A percentile compares a stretch with the other conserved stretches of the same genome.
Evolutionary conservation across 169 alveolate genomes (phyloP).

Genomic region (Neospora caninum): DNA sequence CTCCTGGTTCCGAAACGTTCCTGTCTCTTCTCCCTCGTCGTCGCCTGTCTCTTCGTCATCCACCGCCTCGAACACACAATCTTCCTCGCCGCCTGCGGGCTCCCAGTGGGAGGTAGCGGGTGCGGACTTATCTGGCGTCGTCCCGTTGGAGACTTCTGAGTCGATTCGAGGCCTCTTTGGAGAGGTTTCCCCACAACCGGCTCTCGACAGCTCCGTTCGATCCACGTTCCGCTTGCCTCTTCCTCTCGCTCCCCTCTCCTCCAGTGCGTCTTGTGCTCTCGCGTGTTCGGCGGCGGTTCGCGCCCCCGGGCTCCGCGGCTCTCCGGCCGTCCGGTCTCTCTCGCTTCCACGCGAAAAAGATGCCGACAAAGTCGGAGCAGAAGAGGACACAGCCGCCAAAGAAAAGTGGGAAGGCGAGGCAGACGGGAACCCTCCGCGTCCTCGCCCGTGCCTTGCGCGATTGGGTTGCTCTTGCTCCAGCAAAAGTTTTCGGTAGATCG

Average conservation of each 20-base stretch:
- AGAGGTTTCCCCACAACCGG: no score
- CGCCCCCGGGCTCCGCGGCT: neutral
- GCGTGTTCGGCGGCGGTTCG: neutral
- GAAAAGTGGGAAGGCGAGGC: neutral
- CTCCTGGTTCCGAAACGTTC: neutral
- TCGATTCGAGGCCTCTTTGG: no score
- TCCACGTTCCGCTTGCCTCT: neutral
- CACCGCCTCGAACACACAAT: neutral
- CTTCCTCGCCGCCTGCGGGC: no score
- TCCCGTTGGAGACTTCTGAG: no score
- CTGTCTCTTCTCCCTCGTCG: neutral
- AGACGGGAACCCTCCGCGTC: neutral
- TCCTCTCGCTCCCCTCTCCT: neutral
- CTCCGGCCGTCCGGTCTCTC: neutral
- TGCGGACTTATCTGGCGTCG: no score
- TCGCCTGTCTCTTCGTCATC: neutral
- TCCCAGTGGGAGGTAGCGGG: no score
- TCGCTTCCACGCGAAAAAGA: neutral
- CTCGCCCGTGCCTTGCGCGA: neutral
- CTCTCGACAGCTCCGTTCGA: neutral
- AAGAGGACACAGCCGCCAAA: neutral
- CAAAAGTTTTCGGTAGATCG: constrained; percentile 1
- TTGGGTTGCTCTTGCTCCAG: constrained; percentile 26
- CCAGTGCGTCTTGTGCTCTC: neutral
- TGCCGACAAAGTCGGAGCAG: neutral